Evolutionary conservation across 345 rosid genomes (phyloP), one percentile per base, ranked within the genome.

Genomic region (Odontarrhena argentea): DNA sequence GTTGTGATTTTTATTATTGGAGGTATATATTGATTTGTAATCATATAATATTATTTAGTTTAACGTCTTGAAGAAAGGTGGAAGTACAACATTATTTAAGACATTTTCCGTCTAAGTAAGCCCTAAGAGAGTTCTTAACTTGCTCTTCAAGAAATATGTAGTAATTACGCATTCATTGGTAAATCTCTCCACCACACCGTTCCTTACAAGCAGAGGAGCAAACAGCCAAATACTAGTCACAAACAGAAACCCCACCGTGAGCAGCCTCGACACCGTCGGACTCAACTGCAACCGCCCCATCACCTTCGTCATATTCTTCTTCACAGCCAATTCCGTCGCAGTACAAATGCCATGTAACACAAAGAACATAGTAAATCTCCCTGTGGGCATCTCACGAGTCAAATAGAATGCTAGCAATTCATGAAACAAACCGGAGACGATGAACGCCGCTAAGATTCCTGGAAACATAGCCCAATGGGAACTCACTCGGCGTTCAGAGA

Each of bases 291-390:
- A n/a, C n/a, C n/a, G n/a, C n/a, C n/a, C n/a, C n/a, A n/a, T n/a
- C n/a, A 2, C 36, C 5, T 38, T 4, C 13, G 7, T 1, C 49
- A 13, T 4, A 9, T 45, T 32, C 36, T 52, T 18, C 58, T 70
- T 76, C 10, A 70, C 8, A 8, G 8, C 68, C 12, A 59, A 0
- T 50, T 76, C 79, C 47, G 26, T 60, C 5, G 30, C 65, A 40
- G 71, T 4, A 9, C 73, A 76, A 11, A 28, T 18, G 34, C 79
- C 79, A 5, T 76, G 76, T 8, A 76, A 28, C 3, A 54, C 53
- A 25, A 76, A 76, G 72, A 65, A 76, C 26, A 32, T 25, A 3
- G 77, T 68, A 9, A 64, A 54, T 35, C 68, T 68, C 69, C 78
- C 65, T 6, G 75, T 56, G 11, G 78, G 78, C 32, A 5, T 24